phyloP scores from a whole-genome alignment of 73 alveolate species.

The Breviolum minutum region DNA sequence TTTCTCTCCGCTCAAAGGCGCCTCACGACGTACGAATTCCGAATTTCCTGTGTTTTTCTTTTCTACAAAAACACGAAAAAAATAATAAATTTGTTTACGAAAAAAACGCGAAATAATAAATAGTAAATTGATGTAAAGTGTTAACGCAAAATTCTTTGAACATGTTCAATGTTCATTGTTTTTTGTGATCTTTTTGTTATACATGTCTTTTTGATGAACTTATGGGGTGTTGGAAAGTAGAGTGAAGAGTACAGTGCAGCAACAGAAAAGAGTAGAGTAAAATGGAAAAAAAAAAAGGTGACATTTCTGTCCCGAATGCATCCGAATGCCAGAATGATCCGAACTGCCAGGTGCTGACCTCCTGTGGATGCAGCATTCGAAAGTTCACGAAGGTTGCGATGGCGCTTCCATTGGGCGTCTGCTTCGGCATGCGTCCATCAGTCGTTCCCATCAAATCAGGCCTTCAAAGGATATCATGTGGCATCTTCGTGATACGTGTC shows the following conservation, averaged over 20 bases:
- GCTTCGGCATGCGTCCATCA: conserved; percentile 82
- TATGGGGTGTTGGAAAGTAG: no score
- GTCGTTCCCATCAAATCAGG: conserved; percentile 88
- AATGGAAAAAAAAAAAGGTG: no score
- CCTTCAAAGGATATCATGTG: background rate
- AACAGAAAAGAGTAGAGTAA: no score
- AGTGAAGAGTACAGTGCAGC: no score
- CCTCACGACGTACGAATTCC: no score
- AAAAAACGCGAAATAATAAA: background rate
- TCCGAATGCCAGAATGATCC: no score
- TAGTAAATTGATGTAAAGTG: background rate
- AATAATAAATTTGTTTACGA: no score
- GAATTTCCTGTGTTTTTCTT: no score
- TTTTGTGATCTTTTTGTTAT: no score
- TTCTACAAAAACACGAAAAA: background rate
- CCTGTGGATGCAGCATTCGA: conserved; percentile 74
- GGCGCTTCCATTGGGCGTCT: conserved; percentile 86
- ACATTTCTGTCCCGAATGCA: no score
- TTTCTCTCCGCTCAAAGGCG: background rate
- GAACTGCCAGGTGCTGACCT: background rate
- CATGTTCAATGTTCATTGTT: no score
- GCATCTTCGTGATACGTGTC: background rate
- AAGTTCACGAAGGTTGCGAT: conserved; percentile 81
- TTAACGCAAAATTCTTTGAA: background rate
- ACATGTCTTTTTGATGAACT: no score